Base-by-base conservation (phyloP, 208 protist genomes). In the Blechomonas ayalai region DNA sequence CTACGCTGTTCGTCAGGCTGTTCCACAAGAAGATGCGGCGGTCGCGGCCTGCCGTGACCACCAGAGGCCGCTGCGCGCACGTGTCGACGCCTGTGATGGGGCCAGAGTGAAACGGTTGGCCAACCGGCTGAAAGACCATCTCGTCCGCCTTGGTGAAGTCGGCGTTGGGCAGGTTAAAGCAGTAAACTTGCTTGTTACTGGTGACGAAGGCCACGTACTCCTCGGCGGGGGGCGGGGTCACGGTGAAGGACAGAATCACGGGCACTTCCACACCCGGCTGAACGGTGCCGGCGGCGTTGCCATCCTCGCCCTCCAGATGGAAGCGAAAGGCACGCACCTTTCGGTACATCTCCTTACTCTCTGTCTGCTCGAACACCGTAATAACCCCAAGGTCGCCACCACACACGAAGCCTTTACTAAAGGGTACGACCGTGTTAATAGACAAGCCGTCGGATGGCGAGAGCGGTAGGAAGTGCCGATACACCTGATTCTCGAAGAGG, bases 21-120 rank as follows among this genome's bases (percentile, higher is more conserved):
- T 98, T 98, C 95, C 95, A 98, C 37, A 98, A 37, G 43, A 97
- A 81, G 9, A 98, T 76, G 33, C 64, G 78, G 22, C 82, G 65
- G 67, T 98, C 96, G 5, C 68, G 57, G 31, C 84, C 69, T 37
- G 88, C 95, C 6, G 97, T 98, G 9, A 88, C 96, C 16, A 97
- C 72, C 16, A 98, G 67, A 10, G 97, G 95, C 36, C 97, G 97
- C 47, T 97, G 85, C 23, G 96, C 67, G 67, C 89, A 97, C 15
- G 76, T 84, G 73, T 97, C 96, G 22, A 98, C 72, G 6, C 90
- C 93, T 6, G 85, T 80, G 37, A 97, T 69, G 39, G 82, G 52
- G 22, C 60, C 70, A 7, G 82, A 78, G 65, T 97, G 94, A 54
- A 96, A 97, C 1, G 84, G 73, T 63, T 96, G 87, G 0, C 82